Conservation (phyloP, 805 yeast genomes). For the Clavispora carvajalis region DNA sequence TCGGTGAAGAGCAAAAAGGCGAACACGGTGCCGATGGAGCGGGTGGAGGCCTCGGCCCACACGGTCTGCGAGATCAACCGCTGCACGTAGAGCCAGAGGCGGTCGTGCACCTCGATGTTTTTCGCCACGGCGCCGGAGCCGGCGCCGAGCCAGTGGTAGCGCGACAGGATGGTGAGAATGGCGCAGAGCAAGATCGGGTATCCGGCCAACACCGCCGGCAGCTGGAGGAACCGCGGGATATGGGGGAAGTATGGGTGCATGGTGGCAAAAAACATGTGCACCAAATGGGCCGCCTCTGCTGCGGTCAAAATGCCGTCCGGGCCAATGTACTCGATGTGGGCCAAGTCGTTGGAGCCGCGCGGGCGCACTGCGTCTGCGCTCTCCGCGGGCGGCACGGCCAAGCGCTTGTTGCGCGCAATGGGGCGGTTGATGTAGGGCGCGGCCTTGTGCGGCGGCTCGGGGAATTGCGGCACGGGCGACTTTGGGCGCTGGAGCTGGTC, state of each 20-base stretch:
- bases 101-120: slow-evolving; percentile 66
- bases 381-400: slow-evolving; percentile 41
- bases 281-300: slow-evolving; percentile 51
- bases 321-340: slow-evolving; percentile 65
- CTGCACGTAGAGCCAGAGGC: slow-evolving; percentile 82
- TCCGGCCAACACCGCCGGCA: slow-evolving; percentile 59
- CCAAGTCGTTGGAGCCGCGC: slow-evolving; percentile 40
- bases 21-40: slow-evolving; percentile 80
- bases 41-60: slow-evolving; percentile 89
- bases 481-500: slow-evolving; percentile 35
- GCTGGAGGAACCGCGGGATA: slow-evolving; percentile 68
- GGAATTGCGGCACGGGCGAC: not conserved
- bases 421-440: slow-evolving; percentile 2
- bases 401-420: slow-evolving; percentile 16
- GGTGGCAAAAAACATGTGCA: slow-evolving; percentile 61
- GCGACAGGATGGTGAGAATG: slow-evolving; percentile 70
- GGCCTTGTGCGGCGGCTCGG: not conserved
- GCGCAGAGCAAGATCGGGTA: slow-evolving; percentile 81
- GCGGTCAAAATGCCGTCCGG: slow-evolving; percentile 54
- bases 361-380: slow-evolving; percentile 41
- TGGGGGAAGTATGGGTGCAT: slow-evolving; percentile 91
- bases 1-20: slow-evolving; percentile 84
- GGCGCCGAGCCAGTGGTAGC: slow-evolving; percentile 61
- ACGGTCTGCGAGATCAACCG: slow-evolving; percentile 75
- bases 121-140: slow-evolving; percentile 22